A percentile compares a stretch with the other conserved stretches of the same genome.
Conservation (phyloP, 352 stramenopile species). For the Phytophthora quininea region DNA sequence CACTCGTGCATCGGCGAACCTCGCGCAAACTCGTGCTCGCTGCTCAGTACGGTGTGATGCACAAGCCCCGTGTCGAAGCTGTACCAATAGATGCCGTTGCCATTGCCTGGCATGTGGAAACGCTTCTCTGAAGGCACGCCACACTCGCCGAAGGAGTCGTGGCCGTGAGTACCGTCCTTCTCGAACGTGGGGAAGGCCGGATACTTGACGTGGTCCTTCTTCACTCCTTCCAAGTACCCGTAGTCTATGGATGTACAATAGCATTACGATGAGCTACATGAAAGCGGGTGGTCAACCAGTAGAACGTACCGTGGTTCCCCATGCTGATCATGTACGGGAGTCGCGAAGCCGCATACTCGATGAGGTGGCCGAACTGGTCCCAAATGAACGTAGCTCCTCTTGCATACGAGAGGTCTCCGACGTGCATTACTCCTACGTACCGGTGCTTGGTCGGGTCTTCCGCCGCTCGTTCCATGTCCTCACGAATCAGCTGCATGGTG, state of each 20-base stretch:
- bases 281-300: not conserved
- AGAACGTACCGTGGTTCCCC: slow-evolving; percentile 51
- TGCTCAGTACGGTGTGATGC: slow-evolving; percentile 55
- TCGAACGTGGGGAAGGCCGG: slow-evolving; percentile 44
- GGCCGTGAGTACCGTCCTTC: slow-evolving; percentile 28
- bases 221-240: slow-evolving; percentile 45
- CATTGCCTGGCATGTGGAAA: slow-evolving; percentile 69
- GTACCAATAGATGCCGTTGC: slow-evolving; percentile 61
- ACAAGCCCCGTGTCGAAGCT: slow-evolving; percentile 48
- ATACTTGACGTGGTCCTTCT: slow-evolving; percentile 31
- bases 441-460: slow-evolving; percentile 51
- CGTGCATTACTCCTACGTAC: slow-evolving; percentile 70
- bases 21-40: slow-evolving; percentile 51
- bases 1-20: slow-evolving; percentile 49
- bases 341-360: slow-evolving; percentile 70
- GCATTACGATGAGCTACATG: slow-evolving; percentile 7
- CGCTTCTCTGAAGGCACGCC: slow-evolving; percentile 68
- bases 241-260: slow-evolving; percentile 22
- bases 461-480: slow-evolving; percentile 38
- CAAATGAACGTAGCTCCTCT: slow-evolving; percentile 68
- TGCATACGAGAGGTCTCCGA: slow-evolving; percentile 84
- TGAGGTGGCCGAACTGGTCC: slow-evolving; percentile 82
- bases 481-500: slow-evolving; percentile 41
- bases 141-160: slow-evolving; percentile 84
- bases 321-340: slow-evolving; percentile 80